Evolutionary conservation across 305 asterid genomes (phyloP).

Genomic region (Withania somnifera): DNA sequence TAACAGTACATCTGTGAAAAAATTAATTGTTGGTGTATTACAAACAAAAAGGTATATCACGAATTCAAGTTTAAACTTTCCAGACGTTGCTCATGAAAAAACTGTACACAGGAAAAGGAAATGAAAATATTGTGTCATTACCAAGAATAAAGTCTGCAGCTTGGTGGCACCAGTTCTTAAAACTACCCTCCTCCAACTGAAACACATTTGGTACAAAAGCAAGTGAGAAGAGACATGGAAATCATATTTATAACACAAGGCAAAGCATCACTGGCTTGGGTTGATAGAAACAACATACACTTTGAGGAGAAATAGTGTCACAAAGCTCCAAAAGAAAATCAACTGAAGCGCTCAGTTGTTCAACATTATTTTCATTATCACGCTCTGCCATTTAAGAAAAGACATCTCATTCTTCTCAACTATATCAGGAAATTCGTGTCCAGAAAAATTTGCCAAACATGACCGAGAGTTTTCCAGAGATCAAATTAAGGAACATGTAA

Average conservation of each 20-base stretch:
- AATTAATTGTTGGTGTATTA: not conserved
- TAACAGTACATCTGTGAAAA: not conserved
- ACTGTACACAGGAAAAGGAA: not conserved
- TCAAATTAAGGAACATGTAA: not conserved
- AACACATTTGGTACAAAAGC: conserved; percentile 9
- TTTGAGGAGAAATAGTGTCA: conserved; percentile 38
- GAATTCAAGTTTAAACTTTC: not conserved
- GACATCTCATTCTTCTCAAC: not conserved
- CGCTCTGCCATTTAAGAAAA: conserved; percentile 28
- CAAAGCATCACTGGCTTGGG: not conserved
- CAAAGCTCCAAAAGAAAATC: conserved; percentile 97
- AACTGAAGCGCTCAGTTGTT: conserved; percentile 64
- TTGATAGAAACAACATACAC: conserved; percentile 32
- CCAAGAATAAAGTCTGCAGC: conserved; percentile 88
- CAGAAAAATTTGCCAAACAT: not conserved
- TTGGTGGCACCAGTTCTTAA: conserved; percentile 84
- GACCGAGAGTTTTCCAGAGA: not conserved
- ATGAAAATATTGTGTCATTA: conserved; percentile 9
- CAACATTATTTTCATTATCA: conserved; percentile 38
- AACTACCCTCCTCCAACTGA: conserved; percentile 53
- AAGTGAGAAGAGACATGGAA: not conserved
- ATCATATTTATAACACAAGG: conserved; percentile 2
- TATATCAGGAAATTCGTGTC: not conserved
- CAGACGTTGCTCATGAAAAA: not conserved
- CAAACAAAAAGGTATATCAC: not conserved